Percentiles rank a stretch among this genome's conserved stretches.
phyloP scores from a whole-genome alignment of 1,284 basidiomycete genomes.

The Pseudozyma pruni region DNA sequence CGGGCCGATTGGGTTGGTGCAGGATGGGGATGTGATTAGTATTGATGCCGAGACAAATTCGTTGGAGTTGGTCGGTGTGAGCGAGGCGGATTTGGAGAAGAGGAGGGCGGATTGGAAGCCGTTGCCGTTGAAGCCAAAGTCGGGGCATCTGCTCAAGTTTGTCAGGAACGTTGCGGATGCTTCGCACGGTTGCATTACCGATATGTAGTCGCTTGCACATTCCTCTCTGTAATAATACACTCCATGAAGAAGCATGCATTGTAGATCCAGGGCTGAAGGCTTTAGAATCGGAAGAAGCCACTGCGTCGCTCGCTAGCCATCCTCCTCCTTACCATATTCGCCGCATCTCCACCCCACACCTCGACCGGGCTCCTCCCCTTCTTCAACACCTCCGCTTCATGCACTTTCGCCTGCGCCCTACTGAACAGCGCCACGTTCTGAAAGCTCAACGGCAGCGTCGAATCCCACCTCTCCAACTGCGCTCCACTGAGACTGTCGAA shows the following conservation, averaged over 20 bases:
- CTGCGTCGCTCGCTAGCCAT: constrained; percentile 57
- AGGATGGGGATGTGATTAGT: constrained; percentile 85
- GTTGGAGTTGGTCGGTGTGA: constrained; percentile 76
- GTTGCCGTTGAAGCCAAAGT: constrained; percentile 82
- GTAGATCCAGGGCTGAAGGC: too few relatives aligned
- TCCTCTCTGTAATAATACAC: constrained; percentile 12
- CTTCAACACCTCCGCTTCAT: constrained; percentile 58
- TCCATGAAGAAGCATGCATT: too few relatives aligned
- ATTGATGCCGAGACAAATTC: constrained; percentile 82
- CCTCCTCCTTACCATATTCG: constrained; percentile 51
- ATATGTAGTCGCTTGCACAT: constrained; percentile 74
- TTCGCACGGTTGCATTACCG: constrained; percentile 82
- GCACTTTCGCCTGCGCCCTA: constrained; percentile 55
- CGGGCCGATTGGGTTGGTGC: constrained; percentile 87
- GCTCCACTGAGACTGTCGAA: constrained; percentile 49
- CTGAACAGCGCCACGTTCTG: constrained; percentile 62
- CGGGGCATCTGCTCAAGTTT: constrained; percentile 72
- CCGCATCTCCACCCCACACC: constrained; percentile 62
- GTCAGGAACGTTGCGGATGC: constrained; percentile 74
- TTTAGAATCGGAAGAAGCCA: constrained; percentile 47
- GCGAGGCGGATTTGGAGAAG: constrained; percentile 77
- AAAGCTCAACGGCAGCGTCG: constrained; percentile 58
- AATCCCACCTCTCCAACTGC: constrained; percentile 62
- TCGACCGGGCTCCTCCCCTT: constrained; percentile 52
- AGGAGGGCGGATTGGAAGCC: constrained; percentile 79